A percentile compares a stretch with the other conserved stretches of the same genome.
Evolutionary conservation across 2,329 filamentous ascomycete species (phyloP).

Genomic region (Shiraia bambusicola): DNA sequence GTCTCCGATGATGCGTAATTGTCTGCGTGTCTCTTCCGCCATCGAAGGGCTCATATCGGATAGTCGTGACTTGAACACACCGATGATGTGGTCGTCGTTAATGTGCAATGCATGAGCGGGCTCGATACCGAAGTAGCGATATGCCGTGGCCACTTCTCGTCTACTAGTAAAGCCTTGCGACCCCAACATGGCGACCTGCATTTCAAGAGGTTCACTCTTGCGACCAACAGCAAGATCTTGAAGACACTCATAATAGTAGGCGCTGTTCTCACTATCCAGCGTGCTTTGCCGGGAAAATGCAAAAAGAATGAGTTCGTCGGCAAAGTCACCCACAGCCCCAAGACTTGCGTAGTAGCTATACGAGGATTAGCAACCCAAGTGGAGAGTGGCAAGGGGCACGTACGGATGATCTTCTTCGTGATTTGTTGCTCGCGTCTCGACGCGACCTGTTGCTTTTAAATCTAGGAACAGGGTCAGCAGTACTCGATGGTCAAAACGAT

Average conservation of each 20-base stretch:
- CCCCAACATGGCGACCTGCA: slow-evolving; percentile 59
- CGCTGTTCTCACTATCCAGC: slow-evolving; percentile 55
- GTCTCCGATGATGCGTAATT: slow-evolving; percentile 62
- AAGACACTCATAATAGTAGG: slow-evolving; percentile 68
- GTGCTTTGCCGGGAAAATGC: slow-evolving; percentile 62
- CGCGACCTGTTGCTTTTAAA: slow-evolving; percentile 24
- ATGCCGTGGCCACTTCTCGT: slow-evolving; percentile 60
- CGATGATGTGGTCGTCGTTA: slow-evolving; percentile 63
- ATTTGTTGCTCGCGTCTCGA: slow-evolving; percentile 28
- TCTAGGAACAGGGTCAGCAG: slow-evolving; percentile 28
- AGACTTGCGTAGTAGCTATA: slow-evolving; percentile 61
- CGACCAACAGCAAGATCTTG: slow-evolving; percentile 59
- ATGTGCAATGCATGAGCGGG: slow-evolving; percentile 42
- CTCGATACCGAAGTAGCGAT: slow-evolving; percentile 59
- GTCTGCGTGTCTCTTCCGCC: slow-evolving; percentile 58
- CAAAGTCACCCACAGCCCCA: slow-evolving; percentile 63
- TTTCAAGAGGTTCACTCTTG: slow-evolving; percentile 58
- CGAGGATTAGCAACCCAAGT: slow-evolving; percentile 13
- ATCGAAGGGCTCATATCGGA: slow-evolving; percentile 55
- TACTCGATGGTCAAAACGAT: too few relatives aligned
- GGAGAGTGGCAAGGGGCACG: slow-evolving; percentile 5
- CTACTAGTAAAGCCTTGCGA: slow-evolving; percentile 60
- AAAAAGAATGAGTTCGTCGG: slow-evolving; percentile 61
- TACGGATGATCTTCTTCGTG: slow-evolving; percentile 43
- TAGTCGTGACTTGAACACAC: slow-evolving; percentile 61